Evolutionary conservation across 352 stramenopile species (phyloP), one percentile per base, ranked within the genome.

Genomic region (Pythium myriotylum): DNA sequence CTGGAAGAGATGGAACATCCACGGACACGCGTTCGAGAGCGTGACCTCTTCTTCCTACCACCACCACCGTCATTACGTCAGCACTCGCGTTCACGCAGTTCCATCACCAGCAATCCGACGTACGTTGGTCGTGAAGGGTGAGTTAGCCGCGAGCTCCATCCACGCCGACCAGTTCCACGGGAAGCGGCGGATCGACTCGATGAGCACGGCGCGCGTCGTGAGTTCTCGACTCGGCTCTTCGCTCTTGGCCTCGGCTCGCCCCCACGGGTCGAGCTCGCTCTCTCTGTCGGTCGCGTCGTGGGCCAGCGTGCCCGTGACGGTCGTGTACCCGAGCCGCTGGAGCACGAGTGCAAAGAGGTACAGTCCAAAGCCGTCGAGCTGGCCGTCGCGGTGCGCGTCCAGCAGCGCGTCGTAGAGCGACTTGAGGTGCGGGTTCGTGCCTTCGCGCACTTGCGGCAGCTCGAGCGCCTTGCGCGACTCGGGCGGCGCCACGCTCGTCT

Each of bases 151-250:
- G 3, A 99, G 76, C 69, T 99, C 96, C 68, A 99, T 94, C 97
- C 97, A 99, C 12, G 96, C 96, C 33, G 93, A 98, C 97, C 97
- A 99, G 76, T 99, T 99, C 77, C 77, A 95, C 16, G 86, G 86
- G 54, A 88, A 93, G 10, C 67, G 60, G 12, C 72, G 73, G 48
- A 95, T 88, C 2, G 86, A 91, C 54, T 85, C 81, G 40, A 90
- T 47, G 6, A 94, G 64, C 17, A 94, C 81, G 50, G 77, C 76
- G 33, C 81, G 79, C 20, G 81, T 91, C 10, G 79, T 81, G 20
- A 84, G 20, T 20, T 56, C 37, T 2, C 12, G 16, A 12, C 16
- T 16, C 23, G 17, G 37, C 57, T 65, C 50, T n/a, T 62, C 53
- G 50, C 39, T 53, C 45, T 59, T 62, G 35, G 24, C 23, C 14